Conservation (phyloP, 2,329 filamentous ascomycete genomes). For the Trichophyton benhamiae region DNA sequence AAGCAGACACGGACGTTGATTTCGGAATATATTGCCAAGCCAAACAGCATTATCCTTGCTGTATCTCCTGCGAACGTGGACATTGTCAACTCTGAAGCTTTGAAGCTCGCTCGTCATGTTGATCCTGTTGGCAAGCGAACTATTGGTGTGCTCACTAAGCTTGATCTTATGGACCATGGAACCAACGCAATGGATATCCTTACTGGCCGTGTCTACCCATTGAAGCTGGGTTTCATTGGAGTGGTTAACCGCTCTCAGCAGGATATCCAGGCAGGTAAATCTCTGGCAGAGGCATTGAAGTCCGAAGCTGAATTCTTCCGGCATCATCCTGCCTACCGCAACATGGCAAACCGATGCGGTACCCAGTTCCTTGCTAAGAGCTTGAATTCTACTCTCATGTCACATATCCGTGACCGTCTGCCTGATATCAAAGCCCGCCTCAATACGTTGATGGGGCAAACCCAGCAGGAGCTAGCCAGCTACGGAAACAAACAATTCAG, state of each 20-base stretch:
- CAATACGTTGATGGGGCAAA: constrained; percentile 99
- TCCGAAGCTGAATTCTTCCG: constrained; percentile 91
- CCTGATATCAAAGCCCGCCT: constrained; percentile 96
- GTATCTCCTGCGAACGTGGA: constrained; percentile 97
- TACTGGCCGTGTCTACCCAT: constrained; percentile 88
- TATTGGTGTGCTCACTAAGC: constrained; percentile 91
- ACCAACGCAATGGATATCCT: constrained; percentile 96
- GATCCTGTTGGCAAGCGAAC: constrained; percentile 88
- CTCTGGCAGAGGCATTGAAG: constrained; percentile 81
- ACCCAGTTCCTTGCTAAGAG: constrained; percentile 92
- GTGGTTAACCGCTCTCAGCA: constrained; percentile 97
- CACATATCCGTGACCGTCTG: constrained; percentile 85
- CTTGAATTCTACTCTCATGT: constrained; percentile 88
- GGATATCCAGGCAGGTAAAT: constrained; percentile 91
- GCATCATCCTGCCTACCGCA: constrained; percentile 92
- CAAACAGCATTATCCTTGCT: constrained; percentile 93
- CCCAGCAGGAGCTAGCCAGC: constrained; percentile 92
- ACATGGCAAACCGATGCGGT: constrained; percentile 85
- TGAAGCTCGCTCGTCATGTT: constrained; percentile 94
- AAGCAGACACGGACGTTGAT: constrained; percentile 96
- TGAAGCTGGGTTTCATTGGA: constrained; percentile 95
- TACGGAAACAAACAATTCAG: constrained; percentile 97
- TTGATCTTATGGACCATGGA: constrained; percentile 97
- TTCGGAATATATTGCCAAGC: constrained; percentile 95
- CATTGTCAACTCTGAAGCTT: constrained; percentile 91